Conservation (phyloP, 148 eudicot genomes). For the Nyssa sinensis region DNA sequence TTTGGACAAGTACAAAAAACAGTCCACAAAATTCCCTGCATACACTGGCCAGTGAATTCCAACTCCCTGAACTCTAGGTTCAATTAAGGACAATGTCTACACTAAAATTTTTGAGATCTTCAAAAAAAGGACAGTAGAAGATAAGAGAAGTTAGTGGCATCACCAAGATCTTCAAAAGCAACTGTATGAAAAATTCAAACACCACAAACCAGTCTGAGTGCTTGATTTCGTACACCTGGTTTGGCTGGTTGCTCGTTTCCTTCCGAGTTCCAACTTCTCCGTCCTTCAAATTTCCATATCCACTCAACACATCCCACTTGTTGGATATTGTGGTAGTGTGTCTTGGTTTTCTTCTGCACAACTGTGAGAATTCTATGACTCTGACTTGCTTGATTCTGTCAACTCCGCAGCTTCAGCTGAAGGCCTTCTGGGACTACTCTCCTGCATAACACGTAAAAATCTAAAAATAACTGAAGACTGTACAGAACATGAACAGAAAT, state of each 20-base stretch:
- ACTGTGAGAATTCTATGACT: background rate
- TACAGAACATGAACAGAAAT: background rate
- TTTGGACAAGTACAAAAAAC: no score
- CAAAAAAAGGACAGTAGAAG: constrained; percentile 71
- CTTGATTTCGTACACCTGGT: background rate
- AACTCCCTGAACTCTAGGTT: no score
- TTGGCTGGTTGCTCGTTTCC: background rate
- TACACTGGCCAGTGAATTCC: no score
- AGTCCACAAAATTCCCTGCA: no score
- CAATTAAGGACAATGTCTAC: constrained; percentile 57
- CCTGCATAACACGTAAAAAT: background rate
- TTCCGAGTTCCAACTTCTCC: background rate
- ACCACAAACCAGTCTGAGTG: background rate
- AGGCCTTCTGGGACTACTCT: background rate
- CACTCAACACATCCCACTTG: background rate
- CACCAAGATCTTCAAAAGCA: constrained; percentile 80
- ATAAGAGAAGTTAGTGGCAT: constrained; percentile 83
- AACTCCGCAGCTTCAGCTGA: background rate
- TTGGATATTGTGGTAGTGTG: background rate
- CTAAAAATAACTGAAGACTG: no score
- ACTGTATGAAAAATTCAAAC: constrained; percentile 34
- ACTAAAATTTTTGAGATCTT: constrained; percentile 56
- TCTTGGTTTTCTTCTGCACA: background rate
- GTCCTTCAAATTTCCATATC: background rate
- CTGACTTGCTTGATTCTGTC: background rate